Evolutionary conservation across 2,329 filamentous ascomycete genomes (phyloP).

Genomic region (Aspergillus pseudonomiae): DNA sequence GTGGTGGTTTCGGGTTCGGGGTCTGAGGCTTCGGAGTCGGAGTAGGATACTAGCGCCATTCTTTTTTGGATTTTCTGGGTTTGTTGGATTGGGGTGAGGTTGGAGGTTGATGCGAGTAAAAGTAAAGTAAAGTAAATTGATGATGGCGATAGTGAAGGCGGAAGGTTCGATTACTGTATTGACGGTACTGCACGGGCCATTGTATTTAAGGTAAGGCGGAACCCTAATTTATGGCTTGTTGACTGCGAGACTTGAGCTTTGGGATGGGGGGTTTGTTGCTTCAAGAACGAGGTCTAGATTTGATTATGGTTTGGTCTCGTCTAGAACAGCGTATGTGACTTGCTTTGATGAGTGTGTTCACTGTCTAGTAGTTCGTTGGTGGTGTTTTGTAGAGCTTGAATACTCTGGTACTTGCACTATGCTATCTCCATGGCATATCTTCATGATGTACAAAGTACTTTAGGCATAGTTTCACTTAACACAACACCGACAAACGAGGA

Average conservation of each 20-base stretch:
- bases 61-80: not conserved
- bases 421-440: too few species aligned
- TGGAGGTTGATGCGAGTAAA: not conserved
- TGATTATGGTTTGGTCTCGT: too few species aligned
- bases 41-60: constrained; percentile 83
- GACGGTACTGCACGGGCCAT: not conserved
- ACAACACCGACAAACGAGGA: not conserved
- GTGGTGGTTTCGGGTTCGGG: constrained; percentile 51
- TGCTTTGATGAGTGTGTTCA: too few species aligned
- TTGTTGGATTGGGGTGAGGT: not conserved
- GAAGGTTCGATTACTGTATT: not conserved
- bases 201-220: not conserved
- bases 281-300: too few species aligned
- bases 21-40: constrained; percentile 74
- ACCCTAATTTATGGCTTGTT: too few species aligned
- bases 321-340: too few species aligned
- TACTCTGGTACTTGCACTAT: too few species aligned
- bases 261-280: too few species aligned
- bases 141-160: not conserved
- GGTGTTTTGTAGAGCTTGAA: too few species aligned
- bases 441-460: too few species aligned
- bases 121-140: not conserved
- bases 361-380: too few species aligned
- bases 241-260: too few species aligned
- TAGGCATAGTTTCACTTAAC: not conserved